Evolutionary conservation across 192 early-diverging fungal genomes (phyloP).

Genomic region (Backusella macrospora): DNA sequence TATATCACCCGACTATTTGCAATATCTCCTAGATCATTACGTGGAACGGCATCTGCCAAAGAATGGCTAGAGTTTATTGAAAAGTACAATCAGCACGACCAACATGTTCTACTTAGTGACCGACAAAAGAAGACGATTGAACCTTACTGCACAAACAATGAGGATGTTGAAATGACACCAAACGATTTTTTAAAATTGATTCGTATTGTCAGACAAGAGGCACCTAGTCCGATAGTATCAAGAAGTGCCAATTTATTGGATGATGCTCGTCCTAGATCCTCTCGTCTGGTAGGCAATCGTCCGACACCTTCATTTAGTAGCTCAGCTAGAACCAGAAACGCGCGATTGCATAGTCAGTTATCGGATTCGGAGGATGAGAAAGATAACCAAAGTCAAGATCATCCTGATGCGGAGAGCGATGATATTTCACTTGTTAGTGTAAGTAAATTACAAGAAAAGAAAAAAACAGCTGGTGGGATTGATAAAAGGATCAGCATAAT

Average conservation of each 20-base stretch:
- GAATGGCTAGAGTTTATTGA: conserved; percentile 39
- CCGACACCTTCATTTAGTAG: background rate
- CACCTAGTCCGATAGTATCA: background rate
- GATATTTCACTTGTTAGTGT: conserved; percentile 9
- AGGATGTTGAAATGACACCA: conserved; percentile 46
- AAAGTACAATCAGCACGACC: conserved; percentile 32
- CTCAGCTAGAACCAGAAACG: background rate
- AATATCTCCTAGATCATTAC: background rate
- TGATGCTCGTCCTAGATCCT: conserved; percentile 8
- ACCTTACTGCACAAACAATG: conserved; percentile 33
- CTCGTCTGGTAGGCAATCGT: background rate
- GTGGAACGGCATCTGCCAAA: conserved; percentile 35
- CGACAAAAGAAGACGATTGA: conserved; percentile 37
- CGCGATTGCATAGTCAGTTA: background rate
- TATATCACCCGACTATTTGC: background rate
- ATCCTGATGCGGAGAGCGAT: background rate
- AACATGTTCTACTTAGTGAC: conserved; percentile 30
- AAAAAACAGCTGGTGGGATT: background rate
- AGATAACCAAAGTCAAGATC: background rate
- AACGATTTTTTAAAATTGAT: conserved; percentile 46
- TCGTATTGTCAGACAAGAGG: conserved; percentile 5
- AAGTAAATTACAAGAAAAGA: background rate
- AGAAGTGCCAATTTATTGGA: background rate
- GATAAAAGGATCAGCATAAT: background rate
- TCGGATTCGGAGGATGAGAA: background rate